Conservation (phyloP, 2,329 filamentous ascomycete genomes). For the Colletotrichum echinochloae region DNA sequence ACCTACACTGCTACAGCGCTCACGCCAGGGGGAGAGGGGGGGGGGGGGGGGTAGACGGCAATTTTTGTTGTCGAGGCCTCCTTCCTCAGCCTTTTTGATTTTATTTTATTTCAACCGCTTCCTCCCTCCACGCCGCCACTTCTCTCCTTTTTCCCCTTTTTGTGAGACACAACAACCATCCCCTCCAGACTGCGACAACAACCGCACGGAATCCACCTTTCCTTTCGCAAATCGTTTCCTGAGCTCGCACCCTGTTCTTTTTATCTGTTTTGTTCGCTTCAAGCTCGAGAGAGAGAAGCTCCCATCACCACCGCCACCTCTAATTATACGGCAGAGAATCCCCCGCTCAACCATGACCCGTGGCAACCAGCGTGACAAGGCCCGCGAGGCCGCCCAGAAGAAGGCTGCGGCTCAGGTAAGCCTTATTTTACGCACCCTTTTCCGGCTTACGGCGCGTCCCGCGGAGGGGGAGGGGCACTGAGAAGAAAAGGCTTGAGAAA, state of each 20-base stretch:
- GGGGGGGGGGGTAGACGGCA: constrained; percentile 17
- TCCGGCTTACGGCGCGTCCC: constrained; percentile 2
- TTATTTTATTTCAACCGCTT: background rate
- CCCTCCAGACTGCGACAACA: background rate
- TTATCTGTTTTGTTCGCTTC: background rate
- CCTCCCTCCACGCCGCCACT: background rate
- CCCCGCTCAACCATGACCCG: constrained; percentile 76
- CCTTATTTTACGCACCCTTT: background rate
- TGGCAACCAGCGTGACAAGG: constrained; percentile 96
- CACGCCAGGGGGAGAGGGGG: background rate
- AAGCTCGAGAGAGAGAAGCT: background rate
- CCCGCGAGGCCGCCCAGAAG: constrained; percentile 88
- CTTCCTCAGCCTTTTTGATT: background rate
- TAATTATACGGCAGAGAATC: too few relatives aligned
- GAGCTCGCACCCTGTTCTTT: constrained; percentile 7
- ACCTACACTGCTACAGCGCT: background rate
- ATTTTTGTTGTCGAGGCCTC: constrained; percentile 1
- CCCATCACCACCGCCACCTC: too few relatives aligned
- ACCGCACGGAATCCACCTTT: background rate
- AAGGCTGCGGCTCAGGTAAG: constrained; percentile 71
- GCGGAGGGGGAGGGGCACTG: too few relatives aligned
- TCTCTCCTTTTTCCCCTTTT: background rate
- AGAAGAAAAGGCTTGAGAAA: background rate
- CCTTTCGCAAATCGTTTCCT: background rate
- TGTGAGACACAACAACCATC: background rate